Evolutionary conservation across 2,329 filamentous ascomycete species (phyloP).

Genomic region (Penicillium psychrosexuale): DNA sequence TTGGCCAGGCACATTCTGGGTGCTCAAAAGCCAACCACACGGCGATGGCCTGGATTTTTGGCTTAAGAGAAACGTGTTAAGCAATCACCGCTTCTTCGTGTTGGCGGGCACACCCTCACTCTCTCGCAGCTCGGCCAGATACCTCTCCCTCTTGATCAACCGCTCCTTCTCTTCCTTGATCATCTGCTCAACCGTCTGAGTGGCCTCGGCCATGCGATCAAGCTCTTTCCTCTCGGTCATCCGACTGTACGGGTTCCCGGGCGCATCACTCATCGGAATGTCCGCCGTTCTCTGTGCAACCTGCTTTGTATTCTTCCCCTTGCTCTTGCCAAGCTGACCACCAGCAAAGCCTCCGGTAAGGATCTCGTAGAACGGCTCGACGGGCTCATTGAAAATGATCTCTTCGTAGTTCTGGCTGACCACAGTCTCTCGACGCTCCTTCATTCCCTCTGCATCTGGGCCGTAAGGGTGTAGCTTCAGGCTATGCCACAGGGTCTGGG

Average conservation of each 20-base stretch:
- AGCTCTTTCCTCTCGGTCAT: conserved; percentile 68
- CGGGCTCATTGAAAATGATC: conserved; percentile 95
- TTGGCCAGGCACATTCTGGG: not conserved
- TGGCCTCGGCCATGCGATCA: conserved; percentile 61
- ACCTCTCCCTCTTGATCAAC: conserved; percentile 60
- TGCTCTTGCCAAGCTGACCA: conserved; percentile 52
- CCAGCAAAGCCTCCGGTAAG: conserved; percentile 66
- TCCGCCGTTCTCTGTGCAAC: conserved; percentile 64
- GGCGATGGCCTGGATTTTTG: not conserved
- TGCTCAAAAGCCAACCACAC: not conserved
- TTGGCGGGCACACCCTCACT: conserved; percentile 42
- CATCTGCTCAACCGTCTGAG: conserved; percentile 57
- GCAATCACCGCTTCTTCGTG: conserved; percentile 42
- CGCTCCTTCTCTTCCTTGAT: conserved; percentile 64
- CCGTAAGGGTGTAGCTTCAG: conserved; percentile 89
- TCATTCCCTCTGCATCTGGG: conserved; percentile 69
- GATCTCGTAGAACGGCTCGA: conserved; percentile 84
- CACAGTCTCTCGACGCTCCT: conserved; percentile 62
- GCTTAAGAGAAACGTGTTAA: not conserved
- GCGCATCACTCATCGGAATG: conserved; percentile 65
- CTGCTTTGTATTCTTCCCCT: conserved; percentile 55
- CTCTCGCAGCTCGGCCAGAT: conserved; percentile 52
- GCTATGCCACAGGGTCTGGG: conserved; percentile 91
- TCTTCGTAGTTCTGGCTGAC: conserved; percentile 84
- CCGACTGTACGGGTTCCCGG: conserved; percentile 69